A percentile compares a stretch with the other conserved stretches of the same genome.
Evolutionary conservation across 2,329 filamentous ascomycete genomes (phyloP).

Genomic region (Harringtonia lauricola): DNA sequence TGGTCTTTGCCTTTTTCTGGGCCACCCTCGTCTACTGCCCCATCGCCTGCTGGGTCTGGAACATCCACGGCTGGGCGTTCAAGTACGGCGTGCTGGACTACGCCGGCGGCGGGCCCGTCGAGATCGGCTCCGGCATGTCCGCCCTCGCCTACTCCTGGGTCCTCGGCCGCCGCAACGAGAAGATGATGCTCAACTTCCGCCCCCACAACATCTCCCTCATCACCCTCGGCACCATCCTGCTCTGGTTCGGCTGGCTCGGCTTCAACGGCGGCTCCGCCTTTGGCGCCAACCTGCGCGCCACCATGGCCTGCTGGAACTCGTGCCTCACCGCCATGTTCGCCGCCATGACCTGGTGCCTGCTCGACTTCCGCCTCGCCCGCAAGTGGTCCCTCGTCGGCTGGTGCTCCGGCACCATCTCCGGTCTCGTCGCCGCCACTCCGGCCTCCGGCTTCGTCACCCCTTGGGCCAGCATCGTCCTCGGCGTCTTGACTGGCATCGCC

Average conservation of each 20-base stretch:
- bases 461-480: constrained; percentile 57
- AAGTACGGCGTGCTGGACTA: constrained; percentile 91
- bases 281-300: constrained; percentile 84
- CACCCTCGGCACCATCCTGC: constrained; percentile 84
- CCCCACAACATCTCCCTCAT: constrained; percentile 98
- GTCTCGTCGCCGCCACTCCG: constrained; percentile 59
- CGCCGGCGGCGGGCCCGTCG: constrained; percentile 91
- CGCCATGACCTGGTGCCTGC: constrained; percentile 84
- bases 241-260: constrained; percentile 98
- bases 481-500: constrained; percentile 51
- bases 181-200: constrained; percentile 99
- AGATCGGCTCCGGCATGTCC: constrained; percentile 88
- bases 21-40: constrained; percentile 96
- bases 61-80: constrained; percentile 84
- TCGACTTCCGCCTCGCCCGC: constrained; percentile 86
- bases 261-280: constrained; percentile 97
- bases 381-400: constrained; percentile 82
- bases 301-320: constrained; percentile 97
- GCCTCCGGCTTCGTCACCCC: constrained; percentile 58
- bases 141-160: constrained; percentile 94
- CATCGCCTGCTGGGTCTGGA: constrained; percentile 94
- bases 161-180: constrained; percentile 90
- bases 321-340: constrained; percentile 89
- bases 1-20: constrained; percentile 96
- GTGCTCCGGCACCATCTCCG: constrained; percentile 62